These are phyloP conservation scores for Arachis hypogaea DNA, from an alignment of 306 rosid species.

Conservation along the genomic window DNA sequence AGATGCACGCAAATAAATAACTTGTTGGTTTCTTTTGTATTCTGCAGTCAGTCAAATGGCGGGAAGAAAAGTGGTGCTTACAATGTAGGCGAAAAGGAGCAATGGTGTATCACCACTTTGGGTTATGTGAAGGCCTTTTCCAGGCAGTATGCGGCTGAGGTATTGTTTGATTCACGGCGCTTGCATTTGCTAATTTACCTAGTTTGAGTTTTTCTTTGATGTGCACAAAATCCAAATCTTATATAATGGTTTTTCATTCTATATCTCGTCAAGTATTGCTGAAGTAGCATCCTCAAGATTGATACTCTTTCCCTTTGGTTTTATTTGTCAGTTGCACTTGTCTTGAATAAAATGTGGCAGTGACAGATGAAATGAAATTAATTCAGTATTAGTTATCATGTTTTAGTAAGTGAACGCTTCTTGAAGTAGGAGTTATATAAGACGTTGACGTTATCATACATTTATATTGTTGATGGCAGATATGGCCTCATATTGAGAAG, in stretches of 20 bases:
- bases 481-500: conserved; percentile 89
- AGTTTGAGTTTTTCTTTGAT: neutral
- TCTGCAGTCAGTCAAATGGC: conserved; percentile 77
- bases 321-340: too few relatives aligned
- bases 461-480: conserved; percentile 53
- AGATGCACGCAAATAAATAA: conserved; percentile 16
- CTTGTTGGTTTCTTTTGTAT: conserved; percentile 21
- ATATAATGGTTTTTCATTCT: neutral
- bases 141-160: conserved; percentile 98
- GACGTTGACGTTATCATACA: conserved; percentile 11
- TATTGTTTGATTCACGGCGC: conserved; percentile 40
- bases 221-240: neutral
- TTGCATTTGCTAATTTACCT: too few relatives aligned
- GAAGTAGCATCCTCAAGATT: conserved; percentile 9
- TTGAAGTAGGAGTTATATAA: neutral
- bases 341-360: too few relatives aligned
- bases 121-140: conserved; percentile 96
- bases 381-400: too few relatives aligned
- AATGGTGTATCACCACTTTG: conserved; percentile 93
- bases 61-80: conserved; percentile 54
- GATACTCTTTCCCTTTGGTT: neutral
- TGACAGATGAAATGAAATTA: too few relatives aligned
- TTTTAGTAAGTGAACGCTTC: neutral
- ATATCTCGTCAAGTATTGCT: neutral
- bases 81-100: conserved; percentile 88